These are phyloP conservation scores for Crithidia expoeki DNA, from an alignment of 208 protist species.

Conservation along the genomic window DNA sequence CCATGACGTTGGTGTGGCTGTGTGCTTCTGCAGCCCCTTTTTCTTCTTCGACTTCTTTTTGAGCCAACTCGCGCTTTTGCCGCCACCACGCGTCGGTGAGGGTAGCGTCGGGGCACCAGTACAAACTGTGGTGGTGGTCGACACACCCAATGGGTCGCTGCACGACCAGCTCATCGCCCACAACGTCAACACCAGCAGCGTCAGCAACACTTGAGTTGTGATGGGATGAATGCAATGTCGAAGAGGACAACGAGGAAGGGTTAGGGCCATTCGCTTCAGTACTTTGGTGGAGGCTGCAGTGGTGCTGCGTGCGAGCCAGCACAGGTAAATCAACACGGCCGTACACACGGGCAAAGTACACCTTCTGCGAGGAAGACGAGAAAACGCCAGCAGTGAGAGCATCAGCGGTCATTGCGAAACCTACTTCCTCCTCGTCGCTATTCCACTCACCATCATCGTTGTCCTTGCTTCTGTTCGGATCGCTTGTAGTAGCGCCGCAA, in stretches of 20 bases:
- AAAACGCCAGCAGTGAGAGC: too few relatives aligned
- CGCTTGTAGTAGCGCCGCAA: neutral
- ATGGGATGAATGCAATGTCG: neutral
- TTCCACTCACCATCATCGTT: neutral
- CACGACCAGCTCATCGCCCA: constrained; percentile 25
- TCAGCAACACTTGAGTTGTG: neutral
- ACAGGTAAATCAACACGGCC: constrained; percentile 45
- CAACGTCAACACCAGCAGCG: neutral
- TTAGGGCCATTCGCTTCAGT: neutral
- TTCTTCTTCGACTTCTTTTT: neutral
- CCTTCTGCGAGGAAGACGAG: constrained; percentile 39
- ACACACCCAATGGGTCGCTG: constrained; percentile 66
- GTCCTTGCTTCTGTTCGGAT: neutral
- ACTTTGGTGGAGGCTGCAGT: constrained; percentile 29
- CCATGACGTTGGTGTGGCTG: neutral
- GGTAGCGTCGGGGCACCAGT: constrained; percentile 61
- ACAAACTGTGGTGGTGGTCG: constrained; percentile 67
- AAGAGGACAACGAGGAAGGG: too few relatives aligned
- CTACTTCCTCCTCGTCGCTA: neutral
- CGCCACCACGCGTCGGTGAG: constrained; percentile 14
- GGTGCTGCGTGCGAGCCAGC: constrained; percentile 47
- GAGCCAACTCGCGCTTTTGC: constrained; percentile 1
- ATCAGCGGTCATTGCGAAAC: neutral
- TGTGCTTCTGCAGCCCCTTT: neutral
- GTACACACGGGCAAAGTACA: constrained; percentile 66